Percentiles rank a stretch among this genome's conserved stretches.
Conservation (phyloP, 2,329 filamentous ascomycete genomes). For the Curvularia spicifera region DNA sequence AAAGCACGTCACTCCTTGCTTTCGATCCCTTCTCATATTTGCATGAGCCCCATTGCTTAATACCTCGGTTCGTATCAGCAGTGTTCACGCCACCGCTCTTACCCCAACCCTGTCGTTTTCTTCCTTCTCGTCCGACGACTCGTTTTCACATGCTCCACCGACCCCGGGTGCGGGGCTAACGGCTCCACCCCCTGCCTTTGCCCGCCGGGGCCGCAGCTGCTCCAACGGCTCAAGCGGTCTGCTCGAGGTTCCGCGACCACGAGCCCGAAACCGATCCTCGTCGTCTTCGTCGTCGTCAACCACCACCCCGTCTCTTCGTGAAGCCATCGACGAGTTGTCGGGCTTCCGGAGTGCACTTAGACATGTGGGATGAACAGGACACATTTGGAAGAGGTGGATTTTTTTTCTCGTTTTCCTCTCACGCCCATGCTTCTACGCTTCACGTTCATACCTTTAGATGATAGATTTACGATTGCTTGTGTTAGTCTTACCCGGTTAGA, state of each 20-base stretch:
- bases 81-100: constrained; percentile 10
- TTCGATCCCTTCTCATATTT: not conserved
- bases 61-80: constrained; percentile 19
- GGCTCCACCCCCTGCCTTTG: not conserved
- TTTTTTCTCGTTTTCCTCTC: too few species aligned
- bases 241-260: constrained; percentile 12
- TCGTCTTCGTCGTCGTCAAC: constrained; percentile 9
- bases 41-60: constrained; percentile 23
- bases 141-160: constrained; percentile 9
- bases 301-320: not conserved
- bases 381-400: not conserved
- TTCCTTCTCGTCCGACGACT: constrained; percentile 18
- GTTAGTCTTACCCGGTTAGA: not conserved
- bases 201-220: constrained; percentile 14
- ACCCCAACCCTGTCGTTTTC: constrained; percentile 20
- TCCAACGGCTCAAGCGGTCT: constrained; percentile 3
- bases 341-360: constrained; percentile 19
- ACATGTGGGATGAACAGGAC: constrained; percentile 13
- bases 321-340: constrained; percentile 15
- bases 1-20: constrained; percentile 1
- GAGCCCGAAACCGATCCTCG: constrained; percentile 8
- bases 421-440: not conserved
- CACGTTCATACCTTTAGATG: not conserved
- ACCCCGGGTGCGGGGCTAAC: constrained; percentile 8
- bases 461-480: constrained; percentile 1